Evolutionary conservation across 1,139 yeast genomes (phyloP).

Genomic region (Yamadazyma pseudoaaseri): DNA sequence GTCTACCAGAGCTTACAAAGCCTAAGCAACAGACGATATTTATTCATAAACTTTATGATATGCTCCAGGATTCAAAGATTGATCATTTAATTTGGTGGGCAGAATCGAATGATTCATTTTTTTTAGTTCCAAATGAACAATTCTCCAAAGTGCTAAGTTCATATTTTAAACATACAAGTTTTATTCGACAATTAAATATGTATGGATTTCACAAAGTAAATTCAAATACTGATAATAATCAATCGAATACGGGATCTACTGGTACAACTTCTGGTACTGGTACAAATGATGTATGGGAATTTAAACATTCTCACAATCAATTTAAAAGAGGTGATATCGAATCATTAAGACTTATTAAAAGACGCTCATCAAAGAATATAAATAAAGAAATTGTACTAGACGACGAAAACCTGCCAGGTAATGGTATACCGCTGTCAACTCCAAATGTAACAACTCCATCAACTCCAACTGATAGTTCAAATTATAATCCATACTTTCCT

Average conservation of each 20-base stretch:
- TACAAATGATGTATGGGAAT: constrained; percentile 52
- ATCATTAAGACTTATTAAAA: constrained; percentile 55
- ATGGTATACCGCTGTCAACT: constrained; percentile 1
- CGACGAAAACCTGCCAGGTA: constrained; percentile 14
- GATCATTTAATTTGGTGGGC: constrained; percentile 50
- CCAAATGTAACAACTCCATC: constrained; percentile 9
- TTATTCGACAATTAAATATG: constrained; percentile 76
- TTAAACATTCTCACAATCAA: constrained; percentile 63
- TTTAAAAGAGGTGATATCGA: constrained; percentile 66
- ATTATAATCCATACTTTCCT: constrained; percentile 3
- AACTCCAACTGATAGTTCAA: constrained; percentile 2
- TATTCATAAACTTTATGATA: constrained; percentile 62
- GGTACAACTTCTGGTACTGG: constrained; percentile 1
- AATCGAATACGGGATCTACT: neutral
- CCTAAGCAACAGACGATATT: constrained; percentile 53
- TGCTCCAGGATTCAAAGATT: constrained; percentile 55
- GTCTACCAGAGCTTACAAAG: constrained; percentile 13
- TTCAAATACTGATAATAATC: constrained; percentile 16
- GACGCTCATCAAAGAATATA: constrained; percentile 60
- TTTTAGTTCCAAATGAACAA: constrained; percentile 51
- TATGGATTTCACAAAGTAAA: constrained; percentile 77
- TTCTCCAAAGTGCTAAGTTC: constrained; percentile 61
- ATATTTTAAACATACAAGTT: constrained; percentile 77
- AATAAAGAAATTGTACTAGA: constrained; percentile 43
- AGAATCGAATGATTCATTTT: constrained; percentile 35